phyloP scores from a whole-genome alignment of 495 filamentous ascomycete genomes.

The Penicilliopsis zonata region DNA sequence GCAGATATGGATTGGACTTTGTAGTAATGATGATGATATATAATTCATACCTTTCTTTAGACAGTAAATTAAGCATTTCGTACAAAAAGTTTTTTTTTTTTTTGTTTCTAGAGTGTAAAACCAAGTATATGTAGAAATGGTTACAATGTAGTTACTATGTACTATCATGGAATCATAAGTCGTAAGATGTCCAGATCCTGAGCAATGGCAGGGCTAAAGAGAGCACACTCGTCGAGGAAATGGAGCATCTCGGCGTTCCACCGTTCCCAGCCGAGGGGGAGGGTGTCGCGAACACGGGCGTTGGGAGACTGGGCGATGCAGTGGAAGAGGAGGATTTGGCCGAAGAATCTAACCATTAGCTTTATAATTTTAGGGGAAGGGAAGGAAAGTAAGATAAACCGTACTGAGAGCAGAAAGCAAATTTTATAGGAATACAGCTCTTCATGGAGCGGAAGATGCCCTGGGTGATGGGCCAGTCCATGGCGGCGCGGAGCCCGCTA shows the following conservation, averaged over 20 bases:
- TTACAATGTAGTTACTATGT: conserved; percentile 7
- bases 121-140: not conserved
- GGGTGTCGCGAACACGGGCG: conserved; percentile 19
- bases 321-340: conserved; percentile 34
- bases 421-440: conserved; percentile 35
- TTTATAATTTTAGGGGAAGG: not conserved
- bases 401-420: conserved; percentile 37
- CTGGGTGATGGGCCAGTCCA: conserved; percentile 33
- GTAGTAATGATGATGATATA: conserved; percentile 21
- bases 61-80: not conserved
- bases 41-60: not conserved
- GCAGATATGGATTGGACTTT: conserved; percentile 76
- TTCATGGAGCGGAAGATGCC: conserved; percentile 36
- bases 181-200: conserved; percentile 32
- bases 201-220: conserved; percentile 29
- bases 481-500: conserved; percentile 28
- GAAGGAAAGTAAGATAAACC: conserved; percentile 4
- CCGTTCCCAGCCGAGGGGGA: conserved; percentile 32
- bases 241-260: conserved; percentile 35
- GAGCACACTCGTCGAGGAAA: conserved; percentile 30
- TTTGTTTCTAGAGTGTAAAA: not conserved
- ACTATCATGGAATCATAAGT: conserved; percentile 13
- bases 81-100: not conserved
- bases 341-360: conserved; percentile 25
- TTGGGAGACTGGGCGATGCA: conserved; percentile 32